phyloP scores from a whole-genome alignment of 2,329 filamentous ascomycete species.

The Xylariales sp. region DNA sequence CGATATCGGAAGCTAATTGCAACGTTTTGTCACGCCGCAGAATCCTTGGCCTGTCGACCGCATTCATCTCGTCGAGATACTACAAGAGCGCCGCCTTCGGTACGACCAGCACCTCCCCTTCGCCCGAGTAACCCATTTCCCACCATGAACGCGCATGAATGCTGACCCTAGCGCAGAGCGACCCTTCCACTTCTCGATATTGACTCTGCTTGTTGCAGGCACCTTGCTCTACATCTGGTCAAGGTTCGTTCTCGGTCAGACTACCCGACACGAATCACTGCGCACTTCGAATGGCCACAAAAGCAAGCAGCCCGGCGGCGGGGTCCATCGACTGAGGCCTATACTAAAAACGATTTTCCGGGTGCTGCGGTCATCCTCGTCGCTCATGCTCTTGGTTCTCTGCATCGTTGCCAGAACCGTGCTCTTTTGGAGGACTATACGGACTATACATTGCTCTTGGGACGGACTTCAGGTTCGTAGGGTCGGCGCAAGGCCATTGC shows the following conservation, averaged over 20 bases:
- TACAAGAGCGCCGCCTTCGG: conserved; percentile 32
- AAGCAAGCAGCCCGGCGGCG: conserved; percentile 5
- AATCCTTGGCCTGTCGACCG: conserved; percentile 16
- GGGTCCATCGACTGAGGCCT: background rate
- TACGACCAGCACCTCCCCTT: conserved; percentile 13
- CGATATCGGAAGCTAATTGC: conserved; percentile 5
- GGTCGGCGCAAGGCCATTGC: background rate
- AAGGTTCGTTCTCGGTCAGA: conserved; percentile 11
- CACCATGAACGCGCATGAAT: background rate
- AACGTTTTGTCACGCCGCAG: conserved; percentile 12
- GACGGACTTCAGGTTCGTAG: conserved; percentile 28
- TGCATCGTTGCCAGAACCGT: conserved; percentile 22
- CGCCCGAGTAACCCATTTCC: background rate
- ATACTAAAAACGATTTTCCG: conserved; percentile 13
- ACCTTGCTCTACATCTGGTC: conserved; percentile 16
- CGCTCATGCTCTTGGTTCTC: conserved; percentile 17
- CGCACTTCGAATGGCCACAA: conserved; percentile 8
- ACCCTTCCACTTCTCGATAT: conserved; percentile 30
- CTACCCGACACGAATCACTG: conserved; percentile 10
- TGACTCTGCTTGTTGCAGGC: conserved; percentile 22
- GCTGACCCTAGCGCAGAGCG: conserved; percentile 20
- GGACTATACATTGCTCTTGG: conserved; percentile 29
- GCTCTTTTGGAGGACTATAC: conserved; percentile 26
- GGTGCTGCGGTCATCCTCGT: conserved; percentile 11
- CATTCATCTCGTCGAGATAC: conserved; percentile 27